phyloP scores from a whole-genome alignment of 2,329 filamentous ascomycete genomes.

The Pseudogymnoascus sp. region DNA sequence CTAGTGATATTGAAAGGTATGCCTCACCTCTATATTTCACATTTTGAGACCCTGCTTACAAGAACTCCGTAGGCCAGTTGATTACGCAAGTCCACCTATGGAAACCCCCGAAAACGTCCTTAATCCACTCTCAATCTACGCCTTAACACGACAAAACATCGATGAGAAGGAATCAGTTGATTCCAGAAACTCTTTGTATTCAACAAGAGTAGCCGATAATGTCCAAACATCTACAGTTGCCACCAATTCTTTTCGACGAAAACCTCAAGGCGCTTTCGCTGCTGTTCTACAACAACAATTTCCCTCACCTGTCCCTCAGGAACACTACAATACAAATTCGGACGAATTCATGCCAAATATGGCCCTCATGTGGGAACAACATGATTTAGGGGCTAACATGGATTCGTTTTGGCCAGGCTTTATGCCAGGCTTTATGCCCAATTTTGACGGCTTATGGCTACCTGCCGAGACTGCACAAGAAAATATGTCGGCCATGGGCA shows the following conservation, averaged over 20 bases:
- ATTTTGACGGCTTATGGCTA: conserved; percentile 12
- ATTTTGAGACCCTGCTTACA: neutral
- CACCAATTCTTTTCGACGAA: neutral
- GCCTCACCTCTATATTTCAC: neutral
- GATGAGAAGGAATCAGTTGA: conserved; percentile 26
- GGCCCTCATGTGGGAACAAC: conserved; percentile 10
- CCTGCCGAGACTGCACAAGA: conserved; percentile 2
- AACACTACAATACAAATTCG: neutral
- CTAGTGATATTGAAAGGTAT: conserved; percentile 6
- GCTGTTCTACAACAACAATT: neutral
- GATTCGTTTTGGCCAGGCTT: conserved; percentile 7
- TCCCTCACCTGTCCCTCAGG: neutral
- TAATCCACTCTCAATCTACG: conserved; percentile 26
- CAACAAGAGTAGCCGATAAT: neutral
- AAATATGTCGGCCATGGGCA: neutral
- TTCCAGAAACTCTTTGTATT: conserved; percentile 13
- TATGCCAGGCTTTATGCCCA: conserved; percentile 2
- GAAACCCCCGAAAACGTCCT: conserved; percentile 26
- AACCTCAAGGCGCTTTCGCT: neutral
- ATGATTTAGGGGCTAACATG: neutral
- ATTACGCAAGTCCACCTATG: conserved; percentile 17
- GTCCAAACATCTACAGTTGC: neutral
- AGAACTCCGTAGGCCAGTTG: neutral
- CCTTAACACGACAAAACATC: conserved; percentile 26
- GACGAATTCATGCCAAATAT: conserved; percentile 3